phyloP scores from a whole-genome alignment of 1,284 basidiomycete genomes.

The Cryptococcus hybrid region DNA sequence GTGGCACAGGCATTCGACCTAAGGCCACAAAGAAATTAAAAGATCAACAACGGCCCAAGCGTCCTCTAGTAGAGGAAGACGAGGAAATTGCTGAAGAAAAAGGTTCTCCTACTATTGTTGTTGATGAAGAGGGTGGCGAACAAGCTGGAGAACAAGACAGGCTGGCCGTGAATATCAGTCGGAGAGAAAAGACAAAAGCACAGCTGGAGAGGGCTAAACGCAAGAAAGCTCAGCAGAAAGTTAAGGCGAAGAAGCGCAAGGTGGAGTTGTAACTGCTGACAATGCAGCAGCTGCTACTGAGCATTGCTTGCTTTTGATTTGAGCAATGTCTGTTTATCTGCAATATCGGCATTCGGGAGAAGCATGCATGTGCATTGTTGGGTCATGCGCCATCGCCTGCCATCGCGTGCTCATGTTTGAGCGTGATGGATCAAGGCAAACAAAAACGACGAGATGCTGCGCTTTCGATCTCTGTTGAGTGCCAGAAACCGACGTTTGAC shows the following conservation, averaged over 20 bases:
- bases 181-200: conserved; percentile 29
- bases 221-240: conserved; percentile 40
- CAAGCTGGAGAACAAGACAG: not conserved
- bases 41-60: not conserved
- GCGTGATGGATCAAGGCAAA: too few relatives aligned
- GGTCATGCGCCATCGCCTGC: too few relatives aligned
- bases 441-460: too few relatives aligned
- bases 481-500: too few relatives aligned
- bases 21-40: conserved; percentile 1
- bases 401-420: too few relatives aligned
- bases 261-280: conserved; percentile 3
- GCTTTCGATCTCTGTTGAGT: too few relatives aligned
- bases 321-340: too few relatives aligned
- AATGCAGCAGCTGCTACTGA: not conserved
- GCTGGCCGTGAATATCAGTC: not conserved
- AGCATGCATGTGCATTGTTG: too few relatives aligned
- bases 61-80: not conserved
- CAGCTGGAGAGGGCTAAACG: conserved; percentile 35
- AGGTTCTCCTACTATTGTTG: too few relatives aligned
- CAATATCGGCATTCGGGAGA: too few relatives aligned
- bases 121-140: conserved; percentile 1
- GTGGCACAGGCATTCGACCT: not conserved
- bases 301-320: too few relatives aligned
- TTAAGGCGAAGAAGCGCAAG: conserved; percentile 26
- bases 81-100: not conserved